Evolutionary conservation across 2,329 filamentous ascomycete genomes (phyloP).

Genomic region (Gyromitra esculenta): DNA sequence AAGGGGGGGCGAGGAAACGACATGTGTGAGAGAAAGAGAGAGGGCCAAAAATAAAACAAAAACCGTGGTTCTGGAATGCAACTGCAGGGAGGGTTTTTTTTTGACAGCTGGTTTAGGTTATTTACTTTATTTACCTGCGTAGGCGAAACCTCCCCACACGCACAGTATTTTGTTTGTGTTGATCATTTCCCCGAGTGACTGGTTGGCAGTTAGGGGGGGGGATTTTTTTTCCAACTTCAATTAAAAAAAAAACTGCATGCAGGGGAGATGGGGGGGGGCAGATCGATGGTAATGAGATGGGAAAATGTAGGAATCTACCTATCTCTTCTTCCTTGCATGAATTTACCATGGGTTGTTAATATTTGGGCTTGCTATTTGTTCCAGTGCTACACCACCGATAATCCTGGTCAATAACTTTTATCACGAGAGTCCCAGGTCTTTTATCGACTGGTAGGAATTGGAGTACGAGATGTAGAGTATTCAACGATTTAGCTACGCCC

Average conservation of each 20-base stretch:
- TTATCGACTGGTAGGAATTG: neutral
- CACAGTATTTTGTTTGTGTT: neutral
- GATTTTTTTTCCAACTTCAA: slow-evolving; percentile 4
- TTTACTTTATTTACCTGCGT: slow-evolving; percentile 9
- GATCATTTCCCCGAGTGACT: slow-evolving; percentile 26
- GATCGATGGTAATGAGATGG: slow-evolving; percentile 47
- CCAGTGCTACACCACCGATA: slow-evolving; percentile 11
- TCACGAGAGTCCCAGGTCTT: no score
- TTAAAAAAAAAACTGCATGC: slow-evolving; percentile 17
- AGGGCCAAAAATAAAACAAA: neutral
- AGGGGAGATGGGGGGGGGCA: slow-evolving; percentile 22
- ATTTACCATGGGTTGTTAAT: slow-evolving; percentile 10
- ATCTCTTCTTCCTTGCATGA: slow-evolving; percentile 33
- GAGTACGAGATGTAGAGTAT: neutral
- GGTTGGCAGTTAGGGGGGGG: neutral
- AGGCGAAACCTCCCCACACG: slow-evolving; percentile 4
- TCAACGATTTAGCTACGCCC: slow-evolving; percentile 3
- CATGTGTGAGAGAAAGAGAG: no score
- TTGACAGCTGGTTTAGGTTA: slow-evolving; percentile 27
- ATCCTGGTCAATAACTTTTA: neutral
- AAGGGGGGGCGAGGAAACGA: no score
- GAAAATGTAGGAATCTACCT: slow-evolving; percentile 6
- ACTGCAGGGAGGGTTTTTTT: neutral
- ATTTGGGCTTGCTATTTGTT: slow-evolving; percentile 6
- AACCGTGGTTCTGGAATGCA: slow-evolving; percentile 13